A percentile compares a stretch with the other conserved stretches of the same genome.
Evolutionary conservation across 768 basidiomycete genomes (phyloP).

Genomic region (Butyriboletus loyo): DNA sequence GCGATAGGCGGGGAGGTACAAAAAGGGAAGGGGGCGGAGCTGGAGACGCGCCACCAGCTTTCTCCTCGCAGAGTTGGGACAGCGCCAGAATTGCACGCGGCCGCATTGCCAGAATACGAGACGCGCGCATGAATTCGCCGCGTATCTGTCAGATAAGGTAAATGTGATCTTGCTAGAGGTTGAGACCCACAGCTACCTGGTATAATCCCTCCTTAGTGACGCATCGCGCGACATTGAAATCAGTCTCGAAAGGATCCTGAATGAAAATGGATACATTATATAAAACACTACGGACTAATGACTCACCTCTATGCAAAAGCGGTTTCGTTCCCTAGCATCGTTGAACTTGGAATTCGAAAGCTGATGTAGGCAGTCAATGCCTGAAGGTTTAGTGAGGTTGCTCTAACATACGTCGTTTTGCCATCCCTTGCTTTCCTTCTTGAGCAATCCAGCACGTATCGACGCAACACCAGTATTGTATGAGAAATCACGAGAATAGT

Average conservation of each 20-base stretch:
- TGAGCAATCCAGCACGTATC: constrained; percentile 82
- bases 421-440: constrained; percentile 95
- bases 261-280: neutral
- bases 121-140: constrained; percentile 97
- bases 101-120: constrained; percentile 74
- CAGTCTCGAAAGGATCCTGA: constrained; percentile 95
- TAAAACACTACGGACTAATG: neutral
- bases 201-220: constrained; percentile 96
- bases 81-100: constrained; percentile 80
- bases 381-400: neutral
- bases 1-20: constrained; percentile 42
- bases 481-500: constrained; percentile 89
- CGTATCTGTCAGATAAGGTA: constrained; percentile 70
- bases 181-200: constrained; percentile 48
- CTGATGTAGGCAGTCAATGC: constrained; percentile 28
- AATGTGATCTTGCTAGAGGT: neutral
- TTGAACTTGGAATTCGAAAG: constrained; percentile 55
- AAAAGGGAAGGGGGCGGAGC: constrained; percentile 42
- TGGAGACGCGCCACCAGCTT: constrained; percentile 48
- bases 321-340: constrained; percentile 82
- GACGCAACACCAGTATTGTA: constrained; percentile 92
- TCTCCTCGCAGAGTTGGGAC: constrained; percentile 89
- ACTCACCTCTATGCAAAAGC: constrained; percentile 90
- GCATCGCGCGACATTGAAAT: constrained; percentile 95
- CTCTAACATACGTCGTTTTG: constrained; percentile 73